Evolutionary conservation across 2,329 filamentous ascomycete genomes (phyloP).

Genomic region (Ambrosiella cleistominuta): DNA sequence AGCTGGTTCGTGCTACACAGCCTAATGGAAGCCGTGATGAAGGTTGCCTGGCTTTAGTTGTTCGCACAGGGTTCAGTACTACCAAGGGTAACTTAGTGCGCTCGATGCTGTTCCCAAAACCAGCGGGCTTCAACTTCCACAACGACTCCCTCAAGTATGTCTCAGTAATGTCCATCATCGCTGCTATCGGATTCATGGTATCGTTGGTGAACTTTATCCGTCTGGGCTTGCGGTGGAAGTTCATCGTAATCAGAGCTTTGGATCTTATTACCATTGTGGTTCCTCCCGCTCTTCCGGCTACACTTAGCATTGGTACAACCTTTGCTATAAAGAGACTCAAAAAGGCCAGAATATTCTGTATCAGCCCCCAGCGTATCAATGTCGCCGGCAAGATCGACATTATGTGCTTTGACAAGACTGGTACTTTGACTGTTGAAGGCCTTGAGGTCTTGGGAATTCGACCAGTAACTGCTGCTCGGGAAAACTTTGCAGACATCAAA

Average conservation of each 20-base stretch:
- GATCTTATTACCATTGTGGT: constrained; percentile 97
- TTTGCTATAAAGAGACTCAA: constrained; percentile 80
- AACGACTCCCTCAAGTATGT: constrained; percentile 96
- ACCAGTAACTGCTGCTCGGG: constrained; percentile 32
- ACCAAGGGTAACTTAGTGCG: constrained; percentile 91
- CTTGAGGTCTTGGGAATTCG: constrained; percentile 82
- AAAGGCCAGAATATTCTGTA: constrained; percentile 86
- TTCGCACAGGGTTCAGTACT: constrained; percentile 90
- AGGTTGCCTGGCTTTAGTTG: constrained; percentile 76
- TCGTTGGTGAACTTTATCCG: constrained; percentile 89
- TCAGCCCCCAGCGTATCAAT: constrained; percentile 92
- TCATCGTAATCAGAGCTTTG: constrained; percentile 80
- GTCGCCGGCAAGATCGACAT: constrained; percentile 91
- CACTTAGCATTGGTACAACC: constrained; percentile 87
- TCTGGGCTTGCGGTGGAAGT: constrained; percentile 65
- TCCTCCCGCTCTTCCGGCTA: constrained; percentile 83
- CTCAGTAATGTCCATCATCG: constrained; percentile 82
- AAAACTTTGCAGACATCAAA: constrained; percentile 9
- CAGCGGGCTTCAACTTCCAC: constrained; percentile 97
- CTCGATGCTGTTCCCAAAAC: constrained; percentile 97
- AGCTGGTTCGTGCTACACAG: constrained; percentile 75
- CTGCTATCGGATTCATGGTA: constrained; percentile 68
- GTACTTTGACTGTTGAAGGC: constrained; percentile 92
- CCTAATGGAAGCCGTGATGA: constrained; percentile 75
- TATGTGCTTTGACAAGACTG: constrained; percentile 97